Percentiles rank a stretch among this genome's conserved stretches.
phyloP scores from a whole-genome alignment of 768 basidiomycete genomes.

The Hypholoma sublateritium region DNA sequence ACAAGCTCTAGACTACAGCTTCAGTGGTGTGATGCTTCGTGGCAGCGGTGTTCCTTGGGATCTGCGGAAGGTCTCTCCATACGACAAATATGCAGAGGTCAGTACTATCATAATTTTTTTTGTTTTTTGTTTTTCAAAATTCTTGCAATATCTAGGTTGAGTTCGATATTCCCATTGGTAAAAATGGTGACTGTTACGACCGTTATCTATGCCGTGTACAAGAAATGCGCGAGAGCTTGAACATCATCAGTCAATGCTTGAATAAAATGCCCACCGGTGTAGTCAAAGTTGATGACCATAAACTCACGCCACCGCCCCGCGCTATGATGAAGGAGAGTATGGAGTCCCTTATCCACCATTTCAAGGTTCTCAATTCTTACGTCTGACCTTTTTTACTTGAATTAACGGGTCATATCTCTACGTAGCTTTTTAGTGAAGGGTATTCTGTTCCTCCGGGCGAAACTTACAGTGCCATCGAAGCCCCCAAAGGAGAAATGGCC shows the following conservation, averaged over 20 bases:
- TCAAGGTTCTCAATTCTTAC: conserved; percentile 60
- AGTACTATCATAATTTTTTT: conserved; percentile 12
- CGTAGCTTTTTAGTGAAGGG: conserved; percentile 90
- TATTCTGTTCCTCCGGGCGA: conserved; percentile 96
- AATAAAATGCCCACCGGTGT: conserved; percentile 96
- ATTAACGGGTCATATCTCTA: background rate
- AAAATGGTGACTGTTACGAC: conserved; percentile 97
- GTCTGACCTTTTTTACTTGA: background rate
- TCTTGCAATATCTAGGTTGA: conserved; percentile 62
- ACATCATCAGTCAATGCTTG: conserved; percentile 90
- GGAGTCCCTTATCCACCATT: conserved; percentile 98
- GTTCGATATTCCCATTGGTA: conserved; percentile 95
- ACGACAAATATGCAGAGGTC: conserved; percentile 95
- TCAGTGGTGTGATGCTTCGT: conserved; percentile 96
- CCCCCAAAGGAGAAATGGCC: conserved; percentile 98
- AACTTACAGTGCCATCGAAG: conserved; percentile 97
- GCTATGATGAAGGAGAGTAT: conserved; percentile 99
- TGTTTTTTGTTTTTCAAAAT: background rate
- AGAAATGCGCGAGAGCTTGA: conserved; percentile 93
- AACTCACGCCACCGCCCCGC: conserved; percentile 93
- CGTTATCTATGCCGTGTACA: conserved; percentile 97
- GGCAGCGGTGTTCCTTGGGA: conserved; percentile 97
- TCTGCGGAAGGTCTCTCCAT: conserved; percentile 85
- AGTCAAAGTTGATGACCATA: conserved; percentile 95
- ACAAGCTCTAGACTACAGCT: conserved; percentile 88